These are phyloP conservation scores for Pyricularia pennisetigena DNA, from an alignment of 2,329 filamentous ascomycete genomes.

Conservation along the genomic window DNA sequence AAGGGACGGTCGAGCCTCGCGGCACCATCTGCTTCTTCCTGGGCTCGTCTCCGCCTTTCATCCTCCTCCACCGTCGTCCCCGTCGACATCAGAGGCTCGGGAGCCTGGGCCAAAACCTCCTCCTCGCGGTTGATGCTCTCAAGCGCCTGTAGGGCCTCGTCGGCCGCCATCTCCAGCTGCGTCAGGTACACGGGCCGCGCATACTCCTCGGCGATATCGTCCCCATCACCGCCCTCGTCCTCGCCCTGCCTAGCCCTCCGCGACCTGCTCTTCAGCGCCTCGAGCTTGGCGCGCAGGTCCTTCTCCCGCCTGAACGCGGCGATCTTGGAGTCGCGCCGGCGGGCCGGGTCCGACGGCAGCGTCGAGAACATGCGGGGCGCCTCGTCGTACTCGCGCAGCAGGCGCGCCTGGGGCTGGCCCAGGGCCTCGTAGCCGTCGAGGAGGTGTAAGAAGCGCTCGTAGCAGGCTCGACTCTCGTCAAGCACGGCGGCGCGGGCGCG, in stretches of 20 bases:
- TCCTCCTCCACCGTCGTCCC: conserved; percentile 25
- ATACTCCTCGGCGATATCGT: conserved; percentile 74
- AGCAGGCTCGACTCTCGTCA: conserved; percentile 53
- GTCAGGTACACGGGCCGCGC: conserved; percentile 71
- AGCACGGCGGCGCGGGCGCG: conserved; percentile 54
- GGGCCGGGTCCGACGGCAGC: conserved; percentile 54
- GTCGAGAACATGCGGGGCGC: conserved; percentile 64
- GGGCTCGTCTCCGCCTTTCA: conserved; percentile 24
- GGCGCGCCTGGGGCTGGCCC: conserved; percentile 49
- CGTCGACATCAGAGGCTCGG: conserved; percentile 32
- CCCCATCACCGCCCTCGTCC: conserved; percentile 43
- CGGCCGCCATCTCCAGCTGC: conserved; percentile 60
- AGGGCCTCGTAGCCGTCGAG: conserved; percentile 74
- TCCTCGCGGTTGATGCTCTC: conserved; percentile 79
- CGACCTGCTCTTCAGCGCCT: conserved; percentile 36
- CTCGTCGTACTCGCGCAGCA: conserved; percentile 66
- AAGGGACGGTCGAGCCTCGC: conserved; percentile 64
- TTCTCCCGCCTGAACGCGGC: conserved; percentile 78
- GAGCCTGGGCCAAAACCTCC: conserved; percentile 70
- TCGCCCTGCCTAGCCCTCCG: conserved; percentile 9
- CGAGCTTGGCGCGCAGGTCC: conserved; percentile 72
- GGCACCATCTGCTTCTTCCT: conserved; percentile 44
- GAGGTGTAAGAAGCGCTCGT: conserved; percentile 68
- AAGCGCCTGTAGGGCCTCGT: conserved; percentile 78
- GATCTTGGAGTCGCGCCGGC: conserved; percentile 75